These are phyloP conservation scores for Evernia prunastri DNA, from an alignment of 495 filamentous ascomycete species.

Conservation along the genomic window DNA sequence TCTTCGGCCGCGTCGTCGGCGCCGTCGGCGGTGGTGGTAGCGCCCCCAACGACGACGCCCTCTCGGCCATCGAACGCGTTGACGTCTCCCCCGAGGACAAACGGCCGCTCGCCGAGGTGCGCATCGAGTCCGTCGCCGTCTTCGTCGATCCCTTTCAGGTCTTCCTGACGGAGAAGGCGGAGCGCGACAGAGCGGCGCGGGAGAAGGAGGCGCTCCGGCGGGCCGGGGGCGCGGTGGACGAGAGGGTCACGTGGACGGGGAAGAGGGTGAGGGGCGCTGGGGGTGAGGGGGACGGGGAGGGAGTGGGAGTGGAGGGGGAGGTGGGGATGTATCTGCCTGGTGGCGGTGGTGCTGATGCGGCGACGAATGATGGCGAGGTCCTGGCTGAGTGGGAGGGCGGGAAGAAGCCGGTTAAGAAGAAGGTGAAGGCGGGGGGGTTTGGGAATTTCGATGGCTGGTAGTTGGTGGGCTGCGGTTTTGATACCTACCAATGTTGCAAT, in stretches of 20 bases:
- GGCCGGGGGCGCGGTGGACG: constrained; percentile 73
- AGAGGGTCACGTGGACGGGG: constrained; percentile 33
- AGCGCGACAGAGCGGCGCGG: constrained; percentile 43
- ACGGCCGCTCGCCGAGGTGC: constrained; percentile 64
- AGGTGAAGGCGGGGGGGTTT: constrained; percentile 74
- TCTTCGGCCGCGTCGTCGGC: constrained; percentile 80
- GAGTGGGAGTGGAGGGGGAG: constrained; percentile 48
- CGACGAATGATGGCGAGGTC: constrained; percentile 71
- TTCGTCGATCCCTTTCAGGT: constrained; percentile 96
- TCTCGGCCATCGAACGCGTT: constrained; percentile 65
- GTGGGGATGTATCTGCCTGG: constrained; percentile 52
- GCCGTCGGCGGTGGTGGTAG: too few species aligned
- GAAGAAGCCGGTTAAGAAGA: constrained; percentile 71
- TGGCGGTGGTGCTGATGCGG: constrained; percentile 52
- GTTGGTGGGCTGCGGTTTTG: neutral
- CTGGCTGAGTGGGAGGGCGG: constrained; percentile 51
- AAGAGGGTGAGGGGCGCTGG: constrained; percentile 51
- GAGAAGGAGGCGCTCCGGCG: constrained; percentile 84
- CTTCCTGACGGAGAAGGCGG: constrained; percentile 55
- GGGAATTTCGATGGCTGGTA: constrained; percentile 88
- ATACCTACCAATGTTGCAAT: too few species aligned
- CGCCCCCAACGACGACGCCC: too few species aligned
- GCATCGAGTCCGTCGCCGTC: constrained; percentile 75
- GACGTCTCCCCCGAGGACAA: constrained; percentile 54
- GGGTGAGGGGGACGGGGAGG: constrained; percentile 33